phyloP scores from a whole-genome alignment of 306 rosid genomes.

The Medicago arabica region DNA sequence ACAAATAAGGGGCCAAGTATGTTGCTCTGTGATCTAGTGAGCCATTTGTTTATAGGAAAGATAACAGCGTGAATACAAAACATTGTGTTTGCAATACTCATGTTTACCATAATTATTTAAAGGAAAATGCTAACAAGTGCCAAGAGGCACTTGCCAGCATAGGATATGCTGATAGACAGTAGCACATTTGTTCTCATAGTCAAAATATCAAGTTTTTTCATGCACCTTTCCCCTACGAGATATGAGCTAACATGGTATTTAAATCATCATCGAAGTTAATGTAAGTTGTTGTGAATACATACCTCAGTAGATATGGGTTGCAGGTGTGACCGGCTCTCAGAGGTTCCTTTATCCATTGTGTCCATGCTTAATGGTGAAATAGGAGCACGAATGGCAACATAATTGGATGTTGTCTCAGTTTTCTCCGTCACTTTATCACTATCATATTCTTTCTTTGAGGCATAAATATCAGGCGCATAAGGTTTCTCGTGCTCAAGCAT shows the following conservation, averaged over 20 bases:
- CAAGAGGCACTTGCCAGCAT: no score
- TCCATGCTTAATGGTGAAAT: slow-evolving; percentile 55
- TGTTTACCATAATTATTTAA: slow-evolving; percentile 22
- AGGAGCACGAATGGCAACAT: slow-evolving; percentile 56
- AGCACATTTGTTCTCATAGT: slow-evolving; percentile 24
- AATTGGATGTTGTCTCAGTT: slow-evolving; percentile 50
- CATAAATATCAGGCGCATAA: slow-evolving; percentile 45
- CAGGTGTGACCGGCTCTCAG: slow-evolving; percentile 50
- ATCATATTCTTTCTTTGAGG: slow-evolving; percentile 36
- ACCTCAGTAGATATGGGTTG: slow-evolving; percentile 63
- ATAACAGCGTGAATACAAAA: background rate
- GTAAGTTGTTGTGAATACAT: slow-evolving; percentile 43
- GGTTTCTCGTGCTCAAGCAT: slow-evolving; percentile 77
- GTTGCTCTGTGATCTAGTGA: background rate
- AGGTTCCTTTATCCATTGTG: slow-evolving; percentile 51
- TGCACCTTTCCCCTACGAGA: slow-evolving; percentile 4
- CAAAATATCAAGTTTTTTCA: background rate
- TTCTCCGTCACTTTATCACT: slow-evolving; percentile 48
- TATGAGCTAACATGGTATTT: slow-evolving; percentile 9
- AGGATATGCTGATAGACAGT: slow-evolving; percentile 2
- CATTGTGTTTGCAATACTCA: background rate
- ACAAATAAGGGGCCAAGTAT: background rate
- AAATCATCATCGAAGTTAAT: slow-evolving; percentile 30
- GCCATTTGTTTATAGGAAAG: background rate
- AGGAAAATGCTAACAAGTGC: no score